Evolutionary conservation across 2,329 filamentous ascomycete genomes (phyloP).

Genomic region (Sporothrix variecibatus): DNA sequence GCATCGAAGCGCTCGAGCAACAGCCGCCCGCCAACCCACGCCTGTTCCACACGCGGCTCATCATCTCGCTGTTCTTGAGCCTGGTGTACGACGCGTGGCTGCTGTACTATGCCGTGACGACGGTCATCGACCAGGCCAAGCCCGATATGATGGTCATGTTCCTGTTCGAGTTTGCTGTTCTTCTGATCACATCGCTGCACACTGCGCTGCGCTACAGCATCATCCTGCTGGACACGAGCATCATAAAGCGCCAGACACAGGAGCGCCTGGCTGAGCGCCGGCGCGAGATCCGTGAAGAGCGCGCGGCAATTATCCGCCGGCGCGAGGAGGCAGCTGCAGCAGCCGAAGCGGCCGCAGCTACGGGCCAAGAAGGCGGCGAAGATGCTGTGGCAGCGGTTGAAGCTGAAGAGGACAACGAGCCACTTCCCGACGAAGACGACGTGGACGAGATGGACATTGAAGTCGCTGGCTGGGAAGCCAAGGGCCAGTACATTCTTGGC

Average conservation of each 20-base stretch:
- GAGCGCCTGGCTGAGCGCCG: constrained; percentile 69
- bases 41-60: constrained; percentile 82
- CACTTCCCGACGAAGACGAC: constrained; percentile 63
- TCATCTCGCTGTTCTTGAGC: constrained; percentile 75
- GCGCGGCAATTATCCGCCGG: constrained; percentile 53
- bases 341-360: constrained; percentile 38
- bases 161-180: constrained; percentile 91
- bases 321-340: constrained; percentile 42
- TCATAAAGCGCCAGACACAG: constrained; percentile 72
- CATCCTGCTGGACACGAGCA: constrained; percentile 73
- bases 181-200: constrained; percentile 77
- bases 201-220: constrained; percentile 78
- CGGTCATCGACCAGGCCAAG: constrained; percentile 82
- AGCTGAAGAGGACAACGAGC: constrained; percentile 48
- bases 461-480: constrained; percentile 93
- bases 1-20: constrained; percentile 92
- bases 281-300: constrained; percentile 64
- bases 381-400: constrained; percentile 52
- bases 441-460: constrained; percentile 93
- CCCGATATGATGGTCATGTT: constrained; percentile 99
- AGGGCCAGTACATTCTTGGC: constrained; percentile 88
- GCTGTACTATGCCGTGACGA: constrained; percentile 77
- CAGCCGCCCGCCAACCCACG: constrained; percentile 87
- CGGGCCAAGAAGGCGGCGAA: constrained; percentile 49
- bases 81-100: constrained; percentile 78